Evolutionary conservation across 768 basidiomycete species (phyloP), one percentile per base, ranked within the genome.

Genomic region (Fomitopsis pulvina): DNA sequence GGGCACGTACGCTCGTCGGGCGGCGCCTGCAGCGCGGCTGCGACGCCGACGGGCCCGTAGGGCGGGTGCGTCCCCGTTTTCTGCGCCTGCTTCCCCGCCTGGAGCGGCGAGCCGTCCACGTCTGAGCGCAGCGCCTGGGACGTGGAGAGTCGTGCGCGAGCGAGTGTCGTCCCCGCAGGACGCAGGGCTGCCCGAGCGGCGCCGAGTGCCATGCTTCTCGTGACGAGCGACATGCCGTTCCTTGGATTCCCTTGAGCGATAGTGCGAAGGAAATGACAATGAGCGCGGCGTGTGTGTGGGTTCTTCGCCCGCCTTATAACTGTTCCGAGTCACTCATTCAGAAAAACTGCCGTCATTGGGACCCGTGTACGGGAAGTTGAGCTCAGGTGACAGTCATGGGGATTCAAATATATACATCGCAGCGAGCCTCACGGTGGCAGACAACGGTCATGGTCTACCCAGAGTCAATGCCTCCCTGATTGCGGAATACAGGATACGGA

Each of bases 1-100:
- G 79, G 3, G 83, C 80, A 30, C 84, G 71, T 1, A 76, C 73
- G 63, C 80, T 83, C 54, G 82, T 79, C 42, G 75, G 75, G 57
- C 41, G 77, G 65, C 3, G 60, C 58, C 3, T 56, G 60, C 41
- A 79, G 59, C 2, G 83, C 85, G 10, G 81, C 81, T 11, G 68
- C 69, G 41, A 86, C 81, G 1, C 85, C 85, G 42, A 86, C 67
- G 11, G 78, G 82, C 0, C 77, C 80, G 21, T 80, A 71, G 20
- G 77, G 76, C 4, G 82, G 82, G 12, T 68, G 59, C 14, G 75
- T 28, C 46, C 62, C 62, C 2, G 57, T 56, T 39, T 55, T 57
- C 73, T 55, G 75, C 75, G 43, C 50, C 63, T 60, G 51, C 52
- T 53, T 62, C 53, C 48, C 27, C 43, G 45, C 21, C 40, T 55